Evolutionary conservation across 148 eudicot species (phyloP), one percentile per base, ranked within the genome.

Genomic region (Rhododendron simsii): DNA sequence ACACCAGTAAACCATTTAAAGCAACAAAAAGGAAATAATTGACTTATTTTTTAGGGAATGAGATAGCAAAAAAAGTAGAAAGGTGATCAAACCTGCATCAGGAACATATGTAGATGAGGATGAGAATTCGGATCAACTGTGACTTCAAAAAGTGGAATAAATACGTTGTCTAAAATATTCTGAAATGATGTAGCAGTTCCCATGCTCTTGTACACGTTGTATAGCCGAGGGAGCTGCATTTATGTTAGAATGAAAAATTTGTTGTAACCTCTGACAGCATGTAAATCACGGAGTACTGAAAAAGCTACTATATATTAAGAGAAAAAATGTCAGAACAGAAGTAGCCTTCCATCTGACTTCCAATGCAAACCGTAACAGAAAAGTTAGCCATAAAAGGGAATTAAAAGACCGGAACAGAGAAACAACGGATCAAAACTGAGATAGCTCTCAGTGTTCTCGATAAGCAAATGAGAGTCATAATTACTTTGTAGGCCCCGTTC

Each of bases 141-240:
- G 85, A 90, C 98, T 89, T 94, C 98, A 88, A 94, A 94, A 61
- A 94, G 93, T 77, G 98, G 98, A 87, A 91, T 88, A 86, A 94
- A 94, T 84, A 94, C 87, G 85, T 94, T 94, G 74, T 94, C 98
- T 63, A 94, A 84, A 79, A 94, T 94, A 85, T 92, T 94, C 89
- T 93, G 95, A 84, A 94, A 93, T 79, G 98, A 94, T 84, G 95
- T 93, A 44, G 91, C 98, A 41, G 91, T 94, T 65, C 98, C 98
- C 95, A 94, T 94, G 83, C 87, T 85, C 91, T 93, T 93, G 92
- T 94, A 94, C 74, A 94, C 87, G 84, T 94, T 94, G 90, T 94
- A 94, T 85, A 94, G 90, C 87, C 98, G 91, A 26, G 98, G 95
- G 16, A 94, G 91, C 98, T 94, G 89, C 86, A 91, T 8, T 77